These are phyloP conservation scores for Pestalotiopsis sp. DNA, from an alignment of 2,329 filamentous ascomycete species.

Conservation along the genomic window DNA sequence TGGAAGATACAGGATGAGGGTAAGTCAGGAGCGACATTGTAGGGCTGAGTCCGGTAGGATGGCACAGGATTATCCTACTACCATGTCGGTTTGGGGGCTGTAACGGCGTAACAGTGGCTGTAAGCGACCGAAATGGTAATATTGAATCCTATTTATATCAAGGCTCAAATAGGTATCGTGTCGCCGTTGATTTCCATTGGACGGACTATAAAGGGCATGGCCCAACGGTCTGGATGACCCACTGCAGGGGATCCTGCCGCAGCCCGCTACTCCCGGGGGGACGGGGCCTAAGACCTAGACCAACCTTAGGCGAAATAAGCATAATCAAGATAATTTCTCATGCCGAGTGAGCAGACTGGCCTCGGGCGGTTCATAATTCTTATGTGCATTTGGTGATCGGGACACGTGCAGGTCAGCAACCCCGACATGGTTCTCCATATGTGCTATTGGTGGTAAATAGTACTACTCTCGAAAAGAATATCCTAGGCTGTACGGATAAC, in stretches of 20 bases:
- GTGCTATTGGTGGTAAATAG: not conserved
- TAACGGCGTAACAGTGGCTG: not conserved
- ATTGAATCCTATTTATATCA: not conserved
- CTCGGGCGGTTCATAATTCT: no score
- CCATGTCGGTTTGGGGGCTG: not conserved
- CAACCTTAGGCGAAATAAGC: constrained; percentile 9
- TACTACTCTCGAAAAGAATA: not conserved
- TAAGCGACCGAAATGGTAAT: not conserved
- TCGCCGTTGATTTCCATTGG: not conserved
- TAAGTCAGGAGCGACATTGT: not conserved
- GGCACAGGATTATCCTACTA: not conserved
- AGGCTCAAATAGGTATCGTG: not conserved
- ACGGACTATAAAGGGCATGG: not conserved
- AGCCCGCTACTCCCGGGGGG: not conserved
- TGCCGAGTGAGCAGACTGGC: no score
- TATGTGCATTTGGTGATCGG: no score
- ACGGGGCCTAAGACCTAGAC: not conserved
- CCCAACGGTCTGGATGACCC: not conserved
- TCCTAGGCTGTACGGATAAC: not conserved
- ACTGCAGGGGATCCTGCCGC: not conserved
- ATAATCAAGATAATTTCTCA: not conserved
- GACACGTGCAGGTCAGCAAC: not conserved
- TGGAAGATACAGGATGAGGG: not conserved
- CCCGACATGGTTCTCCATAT: not conserved
- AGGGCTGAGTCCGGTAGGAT: not conserved